Conservation (phyloP, 192 early-diverging fungal species). For the Backusella sp. region DNA sequence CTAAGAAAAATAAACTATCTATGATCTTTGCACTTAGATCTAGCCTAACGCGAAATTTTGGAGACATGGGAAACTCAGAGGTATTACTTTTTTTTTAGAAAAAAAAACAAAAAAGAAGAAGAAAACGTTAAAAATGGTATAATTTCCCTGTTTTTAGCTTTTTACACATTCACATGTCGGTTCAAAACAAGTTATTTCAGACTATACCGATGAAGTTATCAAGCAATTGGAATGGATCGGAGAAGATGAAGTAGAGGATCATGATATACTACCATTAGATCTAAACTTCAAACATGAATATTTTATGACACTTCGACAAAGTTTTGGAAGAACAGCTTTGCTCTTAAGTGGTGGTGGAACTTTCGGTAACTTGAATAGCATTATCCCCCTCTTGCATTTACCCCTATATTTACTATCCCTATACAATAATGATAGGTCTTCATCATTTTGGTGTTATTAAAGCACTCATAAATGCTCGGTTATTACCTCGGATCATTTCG, state of each 20-base stretch:
- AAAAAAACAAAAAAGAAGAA: background rate
- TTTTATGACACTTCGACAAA: constrained; percentile 73
- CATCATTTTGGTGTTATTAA: constrained; percentile 83
- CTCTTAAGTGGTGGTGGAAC: constrained; percentile 88
- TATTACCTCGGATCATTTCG: constrained; percentile 83
- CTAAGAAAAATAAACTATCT: constrained; percentile 42
- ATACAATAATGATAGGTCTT: constrained; percentile 46
- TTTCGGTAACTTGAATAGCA: constrained; percentile 56
- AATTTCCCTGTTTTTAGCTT: constrained; percentile 39
- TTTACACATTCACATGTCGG: constrained; percentile 68
- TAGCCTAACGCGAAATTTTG: constrained; percentile 67
- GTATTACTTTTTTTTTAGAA: constrained; percentile 34
- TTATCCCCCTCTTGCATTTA: background rate
- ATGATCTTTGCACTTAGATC: constrained; percentile 72
- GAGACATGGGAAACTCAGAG: constrained; percentile 71
- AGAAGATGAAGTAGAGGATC: constrained; percentile 22
- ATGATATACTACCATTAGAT: constrained; percentile 36
- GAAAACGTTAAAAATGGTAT: background rate
- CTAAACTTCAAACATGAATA: constrained; percentile 66
- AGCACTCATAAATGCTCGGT: constrained; percentile 60
- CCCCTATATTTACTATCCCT: background rate
- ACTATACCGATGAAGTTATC: constrained; percentile 79
- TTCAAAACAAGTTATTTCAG: constrained; percentile 70
- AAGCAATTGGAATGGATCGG: constrained; percentile 72
- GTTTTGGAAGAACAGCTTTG: constrained; percentile 85